phyloP scores from a whole-genome alignment of 1,284 basidiomycete species.

The Tilletia walkeri region DNA sequence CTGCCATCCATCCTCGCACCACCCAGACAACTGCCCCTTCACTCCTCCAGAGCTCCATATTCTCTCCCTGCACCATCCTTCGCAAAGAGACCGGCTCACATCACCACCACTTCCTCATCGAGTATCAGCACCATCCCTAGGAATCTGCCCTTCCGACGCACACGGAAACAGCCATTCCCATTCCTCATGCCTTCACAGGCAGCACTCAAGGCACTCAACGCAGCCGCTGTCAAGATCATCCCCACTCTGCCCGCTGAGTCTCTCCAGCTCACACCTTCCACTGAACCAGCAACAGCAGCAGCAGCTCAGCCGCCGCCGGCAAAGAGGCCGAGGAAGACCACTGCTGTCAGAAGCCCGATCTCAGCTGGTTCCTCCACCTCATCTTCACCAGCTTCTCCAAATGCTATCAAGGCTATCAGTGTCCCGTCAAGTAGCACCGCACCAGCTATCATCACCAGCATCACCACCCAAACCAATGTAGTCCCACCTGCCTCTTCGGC shows the following conservation, averaged over 20 bases:
- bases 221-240: slow-evolving; percentile 9
- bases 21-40: neutral
- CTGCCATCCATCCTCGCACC: neutral
- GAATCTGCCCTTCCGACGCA: neutral
- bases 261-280: neutral
- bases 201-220: slow-evolving; percentile 14
- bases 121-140: neutral
- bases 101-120: neutral
- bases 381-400: too few relatives aligned
- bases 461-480: too few relatives aligned
- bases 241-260: neutral
- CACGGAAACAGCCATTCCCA: neutral
- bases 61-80: too few relatives aligned
- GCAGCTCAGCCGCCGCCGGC: neutral
- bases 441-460: too few relatives aligned
- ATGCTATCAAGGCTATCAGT: too few relatives aligned
- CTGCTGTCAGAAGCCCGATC: neutral
- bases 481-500: too few relatives aligned
- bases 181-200: slow-evolving; percentile 15
- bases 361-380: too few relatives aligned
- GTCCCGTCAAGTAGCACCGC: neutral
- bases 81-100: neutral
- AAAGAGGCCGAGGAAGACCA: neutral
- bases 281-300: neutral
- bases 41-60: neutral